These are phyloP conservation scores for Sporothrix pseudoabietina DNA, from an alignment of 2,329 filamentous ascomycete species.

Conservation along the genomic window DNA sequence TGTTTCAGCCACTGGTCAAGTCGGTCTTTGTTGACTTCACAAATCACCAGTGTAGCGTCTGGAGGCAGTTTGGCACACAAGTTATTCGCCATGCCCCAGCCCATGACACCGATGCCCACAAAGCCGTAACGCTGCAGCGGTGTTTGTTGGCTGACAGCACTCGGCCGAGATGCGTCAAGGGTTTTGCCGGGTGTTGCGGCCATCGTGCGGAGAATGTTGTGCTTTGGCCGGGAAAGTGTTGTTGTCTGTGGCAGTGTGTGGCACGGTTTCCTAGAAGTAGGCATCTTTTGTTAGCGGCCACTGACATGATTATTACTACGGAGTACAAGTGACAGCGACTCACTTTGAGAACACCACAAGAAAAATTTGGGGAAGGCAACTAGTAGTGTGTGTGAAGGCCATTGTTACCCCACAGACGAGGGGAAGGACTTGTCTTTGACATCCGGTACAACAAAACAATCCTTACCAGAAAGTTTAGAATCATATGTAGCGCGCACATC, in stretches of 20 bases:
- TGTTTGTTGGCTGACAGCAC: not conserved
- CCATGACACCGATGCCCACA: constrained; percentile 21
- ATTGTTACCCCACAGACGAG: not conserved
- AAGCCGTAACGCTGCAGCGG: constrained; percentile 36
- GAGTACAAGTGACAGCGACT: not conserved
- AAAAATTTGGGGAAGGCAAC: not conserved
- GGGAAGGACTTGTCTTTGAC: not conserved
- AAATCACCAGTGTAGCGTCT: not conserved
- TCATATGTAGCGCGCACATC: not conserved
- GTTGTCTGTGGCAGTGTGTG: not conserved
- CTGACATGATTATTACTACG: constrained; percentile 18
- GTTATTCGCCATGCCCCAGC: constrained; percentile 19
- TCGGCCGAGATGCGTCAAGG: not conserved
- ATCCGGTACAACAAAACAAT: not conserved
- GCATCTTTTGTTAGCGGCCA: not conserved
- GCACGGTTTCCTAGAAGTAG: too few species aligned
- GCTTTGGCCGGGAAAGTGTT: not conserved
- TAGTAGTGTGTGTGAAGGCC: not conserved
- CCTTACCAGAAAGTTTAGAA: too few species aligned
- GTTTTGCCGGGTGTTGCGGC: not conserved
- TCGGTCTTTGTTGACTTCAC: constrained; percentile 7
- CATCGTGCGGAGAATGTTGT: constrained; percentile 1
- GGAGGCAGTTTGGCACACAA: not conserved
- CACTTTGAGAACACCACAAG: not conserved
- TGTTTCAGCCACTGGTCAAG: not conserved